Percentiles rank a stretch among this genome's conserved stretches.
phyloP scores from a whole-genome alignment of 805 yeast genomes.

The Wickerhamia fluorescens region DNA sequence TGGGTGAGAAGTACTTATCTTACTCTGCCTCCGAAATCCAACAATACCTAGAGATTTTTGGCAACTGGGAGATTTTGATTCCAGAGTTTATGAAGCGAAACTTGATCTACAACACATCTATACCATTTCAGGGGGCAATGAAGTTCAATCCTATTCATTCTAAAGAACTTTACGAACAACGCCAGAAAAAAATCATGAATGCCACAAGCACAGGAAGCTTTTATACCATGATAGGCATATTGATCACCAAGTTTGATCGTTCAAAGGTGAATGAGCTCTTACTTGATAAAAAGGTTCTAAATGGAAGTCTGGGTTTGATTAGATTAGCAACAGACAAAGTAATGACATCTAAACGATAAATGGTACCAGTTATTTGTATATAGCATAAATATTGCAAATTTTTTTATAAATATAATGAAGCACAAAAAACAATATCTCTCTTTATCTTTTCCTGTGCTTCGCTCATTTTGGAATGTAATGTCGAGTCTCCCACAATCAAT shows the following conservation, averaged over 20 bases:
- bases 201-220: conserved; percentile 29
- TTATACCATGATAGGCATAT: conserved; percentile 31
- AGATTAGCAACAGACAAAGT: too few species aligned
- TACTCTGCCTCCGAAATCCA: conserved; percentile 21
- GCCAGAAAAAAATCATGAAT: conserved; percentile 11
- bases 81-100: conserved; percentile 26
- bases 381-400: too few species aligned
- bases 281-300: conserved; percentile 16
- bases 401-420: conserved; percentile 74
- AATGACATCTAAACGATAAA: too few species aligned
- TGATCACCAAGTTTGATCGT: conserved; percentile 22
- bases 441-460: conserved; percentile 92
- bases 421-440: conserved; percentile 96
- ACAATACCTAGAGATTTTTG: conserved; percentile 14
- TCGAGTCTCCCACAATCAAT: conserved; percentile 86
- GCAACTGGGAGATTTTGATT: conserved; percentile 13
- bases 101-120: conserved; percentile 17
- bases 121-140: conserved; percentile 27
- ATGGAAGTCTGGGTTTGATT: conserved; percentile 26
- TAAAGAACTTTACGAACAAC: conserved; percentile 5
- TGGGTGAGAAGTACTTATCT: conserved; percentile 22
- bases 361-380: too few species aligned
- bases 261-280: conserved; percentile 8
- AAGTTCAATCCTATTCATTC: conserved; percentile 11
- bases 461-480: conserved; percentile 81